Conservation (phyloP, 768 basidiomycete species). For the Hypholoma fasciculare region DNA sequence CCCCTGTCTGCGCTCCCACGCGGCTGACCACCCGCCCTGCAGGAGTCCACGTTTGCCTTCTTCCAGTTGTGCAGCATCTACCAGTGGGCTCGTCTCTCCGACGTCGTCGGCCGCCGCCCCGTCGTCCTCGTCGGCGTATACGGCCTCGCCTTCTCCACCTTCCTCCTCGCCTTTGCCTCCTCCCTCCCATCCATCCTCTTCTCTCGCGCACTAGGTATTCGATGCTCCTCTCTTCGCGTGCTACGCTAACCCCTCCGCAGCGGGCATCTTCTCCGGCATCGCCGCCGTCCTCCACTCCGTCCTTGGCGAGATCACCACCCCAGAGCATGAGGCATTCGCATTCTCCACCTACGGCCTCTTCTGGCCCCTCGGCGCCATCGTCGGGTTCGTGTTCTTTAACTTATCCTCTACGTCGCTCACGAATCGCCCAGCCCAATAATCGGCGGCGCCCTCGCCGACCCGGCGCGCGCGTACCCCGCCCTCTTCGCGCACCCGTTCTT, state of each 20-base stretch:
- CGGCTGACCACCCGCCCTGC: background rate
- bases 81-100: slow-evolving; percentile 61
- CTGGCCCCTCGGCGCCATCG: slow-evolving; percentile 56
- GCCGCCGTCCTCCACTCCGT: slow-evolving; percentile 60
- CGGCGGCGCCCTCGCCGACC: slow-evolving; percentile 59
- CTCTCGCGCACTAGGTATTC: slow-evolving; percentile 46
- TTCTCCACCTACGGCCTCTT: slow-evolving; percentile 58
- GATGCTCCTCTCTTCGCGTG: background rate
- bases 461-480: slow-evolving; percentile 44
- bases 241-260: slow-evolving; percentile 24
- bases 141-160: slow-evolving; percentile 46
- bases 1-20: background rate
- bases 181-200: slow-evolving; percentile 47
- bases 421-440: slow-evolving; percentile 46
- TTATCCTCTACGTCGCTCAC: background rate
- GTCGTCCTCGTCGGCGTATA: slow-evolving; percentile 53
- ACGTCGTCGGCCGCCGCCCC: slow-evolving; percentile 60
- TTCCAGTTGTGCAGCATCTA: slow-evolving; percentile 61
- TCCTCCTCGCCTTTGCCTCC: slow-evolving; percentile 56
- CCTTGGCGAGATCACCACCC: slow-evolving; percentile 62
- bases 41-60: slow-evolving; percentile 64
- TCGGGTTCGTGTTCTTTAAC: slow-evolving; percentile 50
- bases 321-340: slow-evolving; percentile 51
- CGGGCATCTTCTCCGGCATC: slow-evolving; percentile 61
- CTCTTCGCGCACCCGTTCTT: slow-evolving; percentile 45